Conservation (phyloP, 148 eudicot species). For the Limonium bicolor region DNA sequence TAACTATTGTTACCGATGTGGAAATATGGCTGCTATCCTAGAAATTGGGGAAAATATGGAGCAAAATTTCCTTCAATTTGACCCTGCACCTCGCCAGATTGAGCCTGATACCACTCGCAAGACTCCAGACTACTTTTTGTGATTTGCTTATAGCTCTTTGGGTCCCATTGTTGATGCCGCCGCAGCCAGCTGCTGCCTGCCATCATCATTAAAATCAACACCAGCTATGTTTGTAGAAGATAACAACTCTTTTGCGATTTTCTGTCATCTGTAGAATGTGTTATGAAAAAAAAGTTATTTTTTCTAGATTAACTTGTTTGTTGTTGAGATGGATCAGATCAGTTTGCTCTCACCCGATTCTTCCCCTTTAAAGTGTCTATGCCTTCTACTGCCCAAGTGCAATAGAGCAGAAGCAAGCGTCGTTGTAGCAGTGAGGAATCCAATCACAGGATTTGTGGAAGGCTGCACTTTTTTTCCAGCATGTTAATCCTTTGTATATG, state of each 20-base stretch:
- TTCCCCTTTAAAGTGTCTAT: too few relatives aligned
- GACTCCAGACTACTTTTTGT: conserved; percentile 8
- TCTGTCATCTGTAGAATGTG: conserved; percentile 7
- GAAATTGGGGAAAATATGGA: conserved; percentile 17
- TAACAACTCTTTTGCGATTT: background rate
- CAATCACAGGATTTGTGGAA: too few relatives aligned
- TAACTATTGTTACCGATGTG: conserved; percentile 22
- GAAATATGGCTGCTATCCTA: conserved; percentile 21
- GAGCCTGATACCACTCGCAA: conserved; percentile 11
- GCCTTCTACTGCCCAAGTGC: too few relatives aligned
- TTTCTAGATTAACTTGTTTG: background rate
- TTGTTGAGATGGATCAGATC: conserved; percentile 2
- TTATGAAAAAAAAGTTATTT: background rate
- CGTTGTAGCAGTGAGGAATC: too few relatives aligned
- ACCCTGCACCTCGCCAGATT: conserved; percentile 14
- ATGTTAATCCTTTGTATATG: too few relatives aligned
- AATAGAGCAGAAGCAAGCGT: too few relatives aligned
- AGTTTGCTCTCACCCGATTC: too few relatives aligned
- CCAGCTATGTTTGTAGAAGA: conserved; percentile 6
- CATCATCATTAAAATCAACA: background rate
- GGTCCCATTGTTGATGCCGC: background rate
- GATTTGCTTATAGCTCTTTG: conserved; percentile 1
- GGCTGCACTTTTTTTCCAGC: too few relatives aligned
- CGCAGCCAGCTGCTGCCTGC: background rate
- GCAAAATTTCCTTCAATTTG: conserved; percentile 18